Evolutionary conservation across 2,329 filamentous ascomycete species (phyloP).

Genomic region (Cladophialophora yegresii): DNA sequence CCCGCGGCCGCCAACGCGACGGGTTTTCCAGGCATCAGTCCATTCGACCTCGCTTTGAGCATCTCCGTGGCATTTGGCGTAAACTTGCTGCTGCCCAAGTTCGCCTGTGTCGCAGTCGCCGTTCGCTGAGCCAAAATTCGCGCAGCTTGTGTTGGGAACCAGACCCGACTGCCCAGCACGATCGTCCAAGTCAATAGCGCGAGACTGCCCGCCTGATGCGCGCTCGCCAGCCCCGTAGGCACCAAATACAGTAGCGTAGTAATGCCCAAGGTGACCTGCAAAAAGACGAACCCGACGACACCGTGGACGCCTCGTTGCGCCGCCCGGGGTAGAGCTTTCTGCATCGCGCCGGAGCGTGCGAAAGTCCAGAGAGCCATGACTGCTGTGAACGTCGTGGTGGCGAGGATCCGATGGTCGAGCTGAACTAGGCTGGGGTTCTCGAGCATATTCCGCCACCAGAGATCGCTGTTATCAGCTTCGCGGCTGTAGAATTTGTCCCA

Average conservation of each 20-base stretch:
- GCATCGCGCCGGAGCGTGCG: slow-evolving; percentile 64
- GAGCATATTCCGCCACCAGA: slow-evolving; percentile 96
- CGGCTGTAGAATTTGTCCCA: slow-evolving; percentile 84
- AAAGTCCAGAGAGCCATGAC: slow-evolving; percentile 81
- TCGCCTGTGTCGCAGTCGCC: slow-evolving; percentile 3
- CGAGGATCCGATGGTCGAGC: slow-evolving; percentile 90
- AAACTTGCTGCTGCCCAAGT: neutral
- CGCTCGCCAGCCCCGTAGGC: slow-evolving; percentile 80
- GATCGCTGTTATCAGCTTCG: slow-evolving; percentile 66
- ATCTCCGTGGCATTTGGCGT: slow-evolving; percentile 2
- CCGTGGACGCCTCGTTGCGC: slow-evolving; percentile 72
- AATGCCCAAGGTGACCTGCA: slow-evolving; percentile 87
- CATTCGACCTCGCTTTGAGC: slow-evolving; percentile 6
- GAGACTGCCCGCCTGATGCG: slow-evolving; percentile 88
- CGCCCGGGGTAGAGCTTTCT: slow-evolving; percentile 62
- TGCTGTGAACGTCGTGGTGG: slow-evolving; percentile 81
- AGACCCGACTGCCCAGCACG: slow-evolving; percentile 75
- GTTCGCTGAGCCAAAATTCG: slow-evolving; percentile 22
- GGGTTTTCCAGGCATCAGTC: slow-evolving; percentile 3
- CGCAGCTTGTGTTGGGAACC: slow-evolving; percentile 58
- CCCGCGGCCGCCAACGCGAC: slow-evolving; percentile 5
- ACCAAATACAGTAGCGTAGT: slow-evolving; percentile 92
- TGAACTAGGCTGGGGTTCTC: slow-evolving; percentile 97
- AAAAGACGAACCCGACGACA: slow-evolving; percentile 75
- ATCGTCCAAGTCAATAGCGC: slow-evolving; percentile 80